A percentile compares a stretch with the other conserved stretches of the same genome.
Evolutionary conservation across 768 basidiomycete species (phyloP).

Genomic region (Mycena epipterygia): DNA sequence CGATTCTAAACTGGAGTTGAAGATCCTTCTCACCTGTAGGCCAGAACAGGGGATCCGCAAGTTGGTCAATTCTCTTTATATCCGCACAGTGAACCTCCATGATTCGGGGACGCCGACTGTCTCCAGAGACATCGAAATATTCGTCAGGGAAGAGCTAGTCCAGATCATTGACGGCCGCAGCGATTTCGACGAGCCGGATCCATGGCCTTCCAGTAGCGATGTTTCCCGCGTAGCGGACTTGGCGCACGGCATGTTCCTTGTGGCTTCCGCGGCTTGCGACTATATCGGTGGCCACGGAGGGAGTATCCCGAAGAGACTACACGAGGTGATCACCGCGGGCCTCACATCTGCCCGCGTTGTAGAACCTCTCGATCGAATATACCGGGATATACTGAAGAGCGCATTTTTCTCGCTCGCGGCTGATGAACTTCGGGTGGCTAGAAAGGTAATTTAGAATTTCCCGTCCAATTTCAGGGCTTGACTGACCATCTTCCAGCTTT

Average conservation of each 20-base stretch:
- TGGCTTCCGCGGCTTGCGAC: neutral
- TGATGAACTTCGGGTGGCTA: neutral
- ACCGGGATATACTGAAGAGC: neutral
- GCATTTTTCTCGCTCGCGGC: neutral
- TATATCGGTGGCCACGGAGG: neutral
- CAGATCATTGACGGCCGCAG: neutral
- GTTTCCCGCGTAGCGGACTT: neutral
- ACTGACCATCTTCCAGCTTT: neutral
- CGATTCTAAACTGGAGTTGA: neutral
- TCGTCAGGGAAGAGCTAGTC: neutral
- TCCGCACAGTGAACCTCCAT: neutral
- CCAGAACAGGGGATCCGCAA: slow-evolving; percentile 1
- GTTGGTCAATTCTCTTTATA: neutral
- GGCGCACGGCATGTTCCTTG: neutral
- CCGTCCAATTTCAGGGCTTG: neutral
- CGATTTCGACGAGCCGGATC: neutral
- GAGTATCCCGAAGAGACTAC: neutral
- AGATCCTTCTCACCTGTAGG: neutral
- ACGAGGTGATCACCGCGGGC: neutral
- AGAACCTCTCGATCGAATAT: neutral
- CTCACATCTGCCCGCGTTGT: neutral
- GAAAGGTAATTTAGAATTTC: neutral
- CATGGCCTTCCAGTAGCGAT: neutral
- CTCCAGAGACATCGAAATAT: neutral
- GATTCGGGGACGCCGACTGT: neutral